Evolutionary conservation across 768 basidiomycete species (phyloP).

Genomic region (Lentinula lateritia): DNA sequence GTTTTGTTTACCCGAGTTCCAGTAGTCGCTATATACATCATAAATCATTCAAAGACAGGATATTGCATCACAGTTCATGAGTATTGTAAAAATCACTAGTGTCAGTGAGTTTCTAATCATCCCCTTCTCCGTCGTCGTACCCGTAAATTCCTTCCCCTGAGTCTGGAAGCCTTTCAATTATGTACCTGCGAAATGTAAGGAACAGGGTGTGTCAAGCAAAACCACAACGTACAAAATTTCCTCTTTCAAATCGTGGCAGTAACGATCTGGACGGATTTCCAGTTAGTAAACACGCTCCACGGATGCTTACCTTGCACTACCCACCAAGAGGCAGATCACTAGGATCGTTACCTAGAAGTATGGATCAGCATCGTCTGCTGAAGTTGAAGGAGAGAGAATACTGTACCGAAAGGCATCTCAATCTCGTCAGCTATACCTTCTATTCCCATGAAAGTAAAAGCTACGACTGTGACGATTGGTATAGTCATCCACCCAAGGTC

Average conservation of each 20-base stretch:
- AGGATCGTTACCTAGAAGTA: slow-evolving; percentile 45
- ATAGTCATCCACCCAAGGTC: slow-evolving; percentile 82
- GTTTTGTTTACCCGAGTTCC: slow-evolving; percentile 81
- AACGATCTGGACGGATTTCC: slow-evolving; percentile 51
- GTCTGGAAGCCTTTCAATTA: slow-evolving; percentile 65
- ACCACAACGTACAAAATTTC: slow-evolving; percentile 64
- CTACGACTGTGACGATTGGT: slow-evolving; percentile 80
- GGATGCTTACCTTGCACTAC: slow-evolving; percentile 7
- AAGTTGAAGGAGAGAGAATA: background rate
- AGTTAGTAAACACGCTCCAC: background rate
- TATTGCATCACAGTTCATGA: slow-evolving; percentile 1
- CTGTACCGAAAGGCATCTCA: slow-evolving; percentile 88
- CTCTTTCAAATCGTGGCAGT: slow-evolving; percentile 81
- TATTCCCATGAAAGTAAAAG: slow-evolving; percentile 91
- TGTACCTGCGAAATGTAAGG: slow-evolving; percentile 40
- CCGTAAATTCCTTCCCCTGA: slow-evolving; percentile 67
- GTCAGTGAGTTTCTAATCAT: slow-evolving; percentile 45
- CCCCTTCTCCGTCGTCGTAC: slow-evolving; percentile 79
- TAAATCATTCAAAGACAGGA: background rate
- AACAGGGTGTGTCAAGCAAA: background rate
- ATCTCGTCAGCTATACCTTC: slow-evolving; percentile 95
- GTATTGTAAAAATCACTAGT: slow-evolving; percentile 6
- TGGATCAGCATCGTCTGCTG: slow-evolving; percentile 7
- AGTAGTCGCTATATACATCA: slow-evolving; percentile 31
- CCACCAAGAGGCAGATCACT: slow-evolving; percentile 73